phyloP scores from a whole-genome alignment of 768 basidiomycete species.

The Boletus coccyginus region DNA sequence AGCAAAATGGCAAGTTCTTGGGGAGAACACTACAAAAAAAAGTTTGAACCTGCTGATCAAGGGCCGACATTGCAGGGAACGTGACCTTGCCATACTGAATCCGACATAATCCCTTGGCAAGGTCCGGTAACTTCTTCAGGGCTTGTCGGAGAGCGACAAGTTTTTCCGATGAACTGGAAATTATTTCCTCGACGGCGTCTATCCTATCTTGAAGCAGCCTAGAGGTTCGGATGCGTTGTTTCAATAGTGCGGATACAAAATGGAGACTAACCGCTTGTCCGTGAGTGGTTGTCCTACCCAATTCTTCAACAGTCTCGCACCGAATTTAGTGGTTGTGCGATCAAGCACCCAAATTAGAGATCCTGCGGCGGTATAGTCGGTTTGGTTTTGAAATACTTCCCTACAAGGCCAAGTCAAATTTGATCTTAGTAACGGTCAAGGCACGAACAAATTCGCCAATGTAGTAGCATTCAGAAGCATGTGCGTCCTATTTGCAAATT shows the following conservation, averaged over 20 bases:
- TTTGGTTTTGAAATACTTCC: conserved; percentile 92
- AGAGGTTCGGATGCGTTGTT: conserved; percentile 1
- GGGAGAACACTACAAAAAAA: conserved; percentile 64
- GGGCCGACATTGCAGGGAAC: neutral
- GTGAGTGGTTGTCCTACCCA: conserved; percentile 89
- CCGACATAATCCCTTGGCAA: conserved; percentile 80
- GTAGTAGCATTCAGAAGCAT: conserved; percentile 93
- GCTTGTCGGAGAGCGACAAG: conserved; percentile 65
- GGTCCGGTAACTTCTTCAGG: conserved; percentile 80
- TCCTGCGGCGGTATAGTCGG: conserved; percentile 69
- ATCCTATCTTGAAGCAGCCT: conserved; percentile 75
- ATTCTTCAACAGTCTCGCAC: conserved; percentile 71
- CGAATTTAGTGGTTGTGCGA: conserved; percentile 85
- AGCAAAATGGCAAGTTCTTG: conserved; percentile 77
- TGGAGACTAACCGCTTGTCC: conserved; percentile 53
- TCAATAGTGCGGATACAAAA: neutral
- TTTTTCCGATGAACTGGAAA: conserved; percentile 54
- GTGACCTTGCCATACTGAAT: conserved; percentile 89
- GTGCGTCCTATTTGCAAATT: conserved; percentile 71
- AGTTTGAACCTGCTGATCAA: neutral
- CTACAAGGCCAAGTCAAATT: conserved; percentile 29
- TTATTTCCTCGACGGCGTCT: conserved; percentile 84
- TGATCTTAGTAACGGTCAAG: neutral
- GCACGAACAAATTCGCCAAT: conserved; percentile 64
- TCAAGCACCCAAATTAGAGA: conserved; percentile 86